Base-by-base conservation (phyloP, 768 basidiomycete species). In the Lentinula guzmanii region DNA sequence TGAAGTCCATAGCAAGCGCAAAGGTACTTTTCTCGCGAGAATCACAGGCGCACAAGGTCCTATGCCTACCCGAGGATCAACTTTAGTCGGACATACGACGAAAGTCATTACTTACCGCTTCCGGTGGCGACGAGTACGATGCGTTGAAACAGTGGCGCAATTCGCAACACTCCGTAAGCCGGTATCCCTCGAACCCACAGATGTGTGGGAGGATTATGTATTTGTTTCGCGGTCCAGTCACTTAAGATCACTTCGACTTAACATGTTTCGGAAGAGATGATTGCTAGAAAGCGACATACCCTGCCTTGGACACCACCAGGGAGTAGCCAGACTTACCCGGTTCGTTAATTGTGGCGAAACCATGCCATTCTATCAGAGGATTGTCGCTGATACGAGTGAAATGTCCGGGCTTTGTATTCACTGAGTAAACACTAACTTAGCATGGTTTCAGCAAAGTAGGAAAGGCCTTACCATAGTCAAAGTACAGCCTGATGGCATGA, bases 181-280 rank as follows among this genome's bases (percentile, higher is more conserved):
- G 84, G 82, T 28, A 82, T 74, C 9, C 84, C 84, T 53, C 85
- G 81, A 18, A 85, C 79, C 83, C 83, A 87, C 33, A 87, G 67
- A 58, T 79, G 62, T 31, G 73, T 78, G 0, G 85, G 83, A 6
- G 85, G 83, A 50, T 82, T 75, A n/a, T 62, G 68, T 59, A 86
- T 85, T 64, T 79, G 74, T 61, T 81, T 77, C 35, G 69, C 70
- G 1, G 84, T 86, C 84, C 84, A 86, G 66, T 86, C 84, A 11
- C 51, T 52, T n/a, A 18, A 15, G 21, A 8, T 48, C 21, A 48
- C 8, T 7, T 15, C 31, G 13, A 4, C 15, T 16, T 5, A 24
- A 8, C 18, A 51, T 9, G 21, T 16, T 1, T 52, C 11, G 13
- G 15, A 13, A 18, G 33, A 13, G 16, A 52, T 18, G 8, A 2